Base-by-base conservation (phyloP, 495 filamentous ascomycete species). In the Talaromyces wortmannii region DNA sequence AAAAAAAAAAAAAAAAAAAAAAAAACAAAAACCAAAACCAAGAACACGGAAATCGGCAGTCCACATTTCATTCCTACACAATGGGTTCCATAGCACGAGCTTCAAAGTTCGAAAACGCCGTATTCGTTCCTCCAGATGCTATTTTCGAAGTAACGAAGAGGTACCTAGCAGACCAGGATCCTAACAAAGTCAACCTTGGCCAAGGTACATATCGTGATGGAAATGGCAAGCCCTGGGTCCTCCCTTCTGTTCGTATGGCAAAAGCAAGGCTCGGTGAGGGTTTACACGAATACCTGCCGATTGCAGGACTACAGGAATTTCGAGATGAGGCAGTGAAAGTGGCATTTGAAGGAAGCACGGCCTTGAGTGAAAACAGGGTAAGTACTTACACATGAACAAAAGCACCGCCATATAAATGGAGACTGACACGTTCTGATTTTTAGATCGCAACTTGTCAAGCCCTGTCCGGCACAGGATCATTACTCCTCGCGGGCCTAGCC, bases 401-500 rank as follows among this genome's bases (percentile, higher is more conserved):
- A 23, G 23, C 23, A 1, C 4, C 4, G 23, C 23, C 23, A 23
- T 23, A 23, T 23, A 23, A 23, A 23, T 23, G 23, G 23, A 23
- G 4, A 23, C 23, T 23, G 4, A 23, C 23, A 4, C 4, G 2
- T 23, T 23, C 6, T 16, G 8, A n/a, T 43, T 57, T 52, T 15
- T 16, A 60, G 59, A 36, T 71, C 4, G 65, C 68, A 23, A 66
- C 62, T 2, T 69, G 65, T 11, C 87, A 90, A 67, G 88, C 87
- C 59, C 85, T 95, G 68, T 94, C 90, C 45, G 90, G 90, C 55
- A 95, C 90, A 17, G 90, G 90, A 47, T 86, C 90, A 23, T 78
- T 92, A 8, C 90, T 94, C 58, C 69, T 92, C 2, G 90, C 90
- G 48, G 89, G 83, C 50, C 76, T 88, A 52, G 88, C 94, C 72